Evolutionary conservation across 257 asterid genomes (phyloP).

Genomic region (Capsicum baccatum): DNA sequence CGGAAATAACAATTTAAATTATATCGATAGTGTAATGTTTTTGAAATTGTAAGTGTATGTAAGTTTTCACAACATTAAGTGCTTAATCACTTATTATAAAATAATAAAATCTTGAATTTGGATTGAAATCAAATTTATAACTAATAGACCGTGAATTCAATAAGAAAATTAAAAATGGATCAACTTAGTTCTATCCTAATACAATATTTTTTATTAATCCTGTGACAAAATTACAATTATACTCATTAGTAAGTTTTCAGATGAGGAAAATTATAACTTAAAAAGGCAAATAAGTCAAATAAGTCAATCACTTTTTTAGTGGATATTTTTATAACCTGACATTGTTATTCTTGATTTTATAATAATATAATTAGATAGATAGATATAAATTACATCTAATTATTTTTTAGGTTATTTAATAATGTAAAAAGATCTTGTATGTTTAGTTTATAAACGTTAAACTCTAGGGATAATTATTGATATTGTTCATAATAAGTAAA

Average conservation of each 20-base stretch:
- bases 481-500: too few species aligned
- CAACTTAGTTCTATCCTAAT: neutral
- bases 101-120: too few species aligned
- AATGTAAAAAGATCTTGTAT: neutral
- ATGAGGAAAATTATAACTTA: too few species aligned
- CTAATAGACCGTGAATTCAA: too few species aligned
- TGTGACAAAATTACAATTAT: too few species aligned
- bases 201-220: neutral
- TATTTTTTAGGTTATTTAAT: neutral
- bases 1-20: neutral
- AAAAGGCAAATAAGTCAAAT: too few species aligned
- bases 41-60: neutral
- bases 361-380: too few species aligned
- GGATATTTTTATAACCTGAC: too few species aligned
- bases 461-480: neutral
- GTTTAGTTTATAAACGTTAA: neutral
- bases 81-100: neutral
- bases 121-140: too few species aligned
- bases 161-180: too few species aligned
- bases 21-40: neutral
- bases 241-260: too few species aligned
- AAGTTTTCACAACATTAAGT: neutral
- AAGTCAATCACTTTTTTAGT: neutral
- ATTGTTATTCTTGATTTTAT: too few species aligned
- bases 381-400: neutral